phyloP scores from a whole-genome alignment of 257 asterid species.

The Henckelia pumila region DNA sequence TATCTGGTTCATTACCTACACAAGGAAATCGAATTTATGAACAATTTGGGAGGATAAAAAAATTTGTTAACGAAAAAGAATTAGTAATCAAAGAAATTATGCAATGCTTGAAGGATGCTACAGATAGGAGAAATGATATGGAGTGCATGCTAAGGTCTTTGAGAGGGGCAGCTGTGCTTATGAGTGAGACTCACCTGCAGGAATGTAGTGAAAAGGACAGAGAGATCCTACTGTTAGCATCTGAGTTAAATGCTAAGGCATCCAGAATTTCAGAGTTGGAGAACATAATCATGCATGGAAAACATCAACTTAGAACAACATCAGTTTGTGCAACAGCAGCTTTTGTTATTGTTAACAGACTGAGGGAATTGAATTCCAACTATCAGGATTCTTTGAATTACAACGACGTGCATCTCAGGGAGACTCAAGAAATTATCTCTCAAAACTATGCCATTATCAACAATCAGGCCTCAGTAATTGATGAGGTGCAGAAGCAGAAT shows the following conservation, averaged over 20 bases:
- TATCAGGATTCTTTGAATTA: slow-evolving; percentile 38
- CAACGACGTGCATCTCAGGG: slow-evolving; percentile 43
- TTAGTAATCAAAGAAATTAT: slow-evolving; percentile 61
- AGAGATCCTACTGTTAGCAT: slow-evolving; percentile 47
- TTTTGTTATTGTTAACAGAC: slow-evolving; percentile 65
- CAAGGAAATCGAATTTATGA: slow-evolving; percentile 53
- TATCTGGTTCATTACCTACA: slow-evolving; percentile 49
- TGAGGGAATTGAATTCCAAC: slow-evolving; percentile 57
- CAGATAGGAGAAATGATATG: slow-evolving; percentile 59
- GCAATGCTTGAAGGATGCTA: slow-evolving; percentile 65
- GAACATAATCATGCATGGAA: slow-evolving; percentile 45
- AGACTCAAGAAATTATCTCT: slow-evolving; percentile 37
- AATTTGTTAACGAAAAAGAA: slow-evolving; percentile 63
- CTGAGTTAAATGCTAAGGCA: slow-evolving; percentile 46
- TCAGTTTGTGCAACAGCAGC: slow-evolving; percentile 83
- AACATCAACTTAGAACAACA: slow-evolving; percentile 51
- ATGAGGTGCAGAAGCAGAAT: slow-evolving; percentile 44
- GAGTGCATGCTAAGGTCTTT: slow-evolving; percentile 92
- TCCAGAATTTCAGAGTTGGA: slow-evolving; percentile 49
- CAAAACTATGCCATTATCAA: slow-evolving; percentile 40
- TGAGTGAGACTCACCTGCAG: slow-evolving; percentile 81
- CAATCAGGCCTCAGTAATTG: slow-evolving; percentile 41
- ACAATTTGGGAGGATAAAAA: slow-evolving; percentile 66
- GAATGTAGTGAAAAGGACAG: slow-evolving; percentile 70
- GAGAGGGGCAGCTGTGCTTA: slow-evolving; percentile 84